phyloP scores from a whole-genome alignment of 306 rosid species.

The Sechiopsis laciniata region DNA sequence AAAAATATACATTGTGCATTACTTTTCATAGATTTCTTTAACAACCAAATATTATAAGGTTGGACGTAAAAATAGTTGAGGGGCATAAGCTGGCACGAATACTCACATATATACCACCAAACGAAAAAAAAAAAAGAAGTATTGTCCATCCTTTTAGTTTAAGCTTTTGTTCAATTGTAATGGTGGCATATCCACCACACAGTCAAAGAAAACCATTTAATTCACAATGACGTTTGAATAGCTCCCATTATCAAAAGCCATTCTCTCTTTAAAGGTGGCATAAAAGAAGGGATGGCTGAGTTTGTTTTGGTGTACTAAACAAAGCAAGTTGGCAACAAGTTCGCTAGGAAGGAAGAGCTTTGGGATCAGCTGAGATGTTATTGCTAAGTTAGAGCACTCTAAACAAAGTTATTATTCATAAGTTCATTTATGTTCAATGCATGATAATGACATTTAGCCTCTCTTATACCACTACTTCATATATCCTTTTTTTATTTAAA shows the following conservation, averaged over 20 bases:
- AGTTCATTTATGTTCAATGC: neutral
- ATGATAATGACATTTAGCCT: conserved; percentile 3
- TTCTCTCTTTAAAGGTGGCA: conserved; percentile 12
- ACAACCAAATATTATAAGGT: no score
- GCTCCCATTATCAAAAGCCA: conserved; percentile 4
- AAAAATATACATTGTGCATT: no score
- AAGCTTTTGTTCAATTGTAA: neutral
- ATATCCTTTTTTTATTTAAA: no score
- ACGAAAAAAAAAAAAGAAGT: no score
- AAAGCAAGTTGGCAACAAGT: neutral
- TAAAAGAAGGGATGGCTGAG: conserved; percentile 12
- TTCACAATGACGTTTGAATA: conserved; percentile 6
- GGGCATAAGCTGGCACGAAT: no score
- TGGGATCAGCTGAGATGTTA: neutral
- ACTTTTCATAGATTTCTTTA: no score
- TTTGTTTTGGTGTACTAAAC: neutral
- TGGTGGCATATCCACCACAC: conserved; percentile 18
- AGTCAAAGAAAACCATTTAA: neutral
- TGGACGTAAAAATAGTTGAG: no score
- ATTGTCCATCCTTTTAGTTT: conserved; percentile 10
- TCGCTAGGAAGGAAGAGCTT: neutral
- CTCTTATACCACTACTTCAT: conserved; percentile 9
- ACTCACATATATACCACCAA: no score
- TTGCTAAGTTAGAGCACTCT: conserved; percentile 13
- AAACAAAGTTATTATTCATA: conserved; percentile 10